A percentile compares a stretch with the other conserved stretches of the same genome.
Evolutionary conservation across 2,329 filamentous ascomycete genomes (phyloP).

Genomic region (Metarhizium anisopliae): DNA sequence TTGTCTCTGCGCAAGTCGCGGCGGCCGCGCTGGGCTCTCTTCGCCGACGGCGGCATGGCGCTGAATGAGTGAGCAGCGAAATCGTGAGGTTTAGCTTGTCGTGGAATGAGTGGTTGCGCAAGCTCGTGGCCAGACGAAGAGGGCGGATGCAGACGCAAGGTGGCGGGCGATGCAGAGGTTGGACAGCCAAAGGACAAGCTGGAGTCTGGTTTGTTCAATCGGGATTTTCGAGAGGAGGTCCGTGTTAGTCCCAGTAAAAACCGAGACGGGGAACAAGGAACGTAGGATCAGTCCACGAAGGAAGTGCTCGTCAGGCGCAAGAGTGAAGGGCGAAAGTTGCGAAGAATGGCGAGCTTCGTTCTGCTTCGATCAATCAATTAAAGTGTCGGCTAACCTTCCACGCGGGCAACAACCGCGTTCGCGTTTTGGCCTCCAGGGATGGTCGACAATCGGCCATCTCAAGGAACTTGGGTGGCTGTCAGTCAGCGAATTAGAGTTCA

Average conservation of each 20-base stretch:
- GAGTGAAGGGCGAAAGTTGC: background rate
- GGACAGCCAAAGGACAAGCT: background rate
- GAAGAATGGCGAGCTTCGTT: background rate
- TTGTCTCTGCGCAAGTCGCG: slow-evolving; percentile 30
- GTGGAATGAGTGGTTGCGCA: background rate
- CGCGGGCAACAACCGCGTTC: slow-evolving; percentile 19
- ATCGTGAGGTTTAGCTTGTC: background rate
- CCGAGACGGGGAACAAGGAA: background rate
- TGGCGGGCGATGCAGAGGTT: background rate
- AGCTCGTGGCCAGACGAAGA: slow-evolving; percentile 5
- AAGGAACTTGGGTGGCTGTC: background rate
- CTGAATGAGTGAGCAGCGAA: background rate
- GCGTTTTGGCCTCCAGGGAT: slow-evolving; percentile 15
- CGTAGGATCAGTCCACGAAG: background rate
- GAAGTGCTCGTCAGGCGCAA: background rate
- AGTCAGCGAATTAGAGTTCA: background rate
- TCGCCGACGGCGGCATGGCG: slow-evolving; percentile 29
- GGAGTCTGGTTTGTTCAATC: background rate
- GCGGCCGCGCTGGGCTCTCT: slow-evolving; percentile 27
- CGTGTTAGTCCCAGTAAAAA: background rate
- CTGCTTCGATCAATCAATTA: slow-evolving; percentile 3
- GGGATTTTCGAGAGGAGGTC: background rate
- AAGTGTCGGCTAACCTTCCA: slow-evolving; percentile 6
- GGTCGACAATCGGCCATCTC: background rate
- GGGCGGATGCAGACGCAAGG: background rate